Base-by-base conservation (phyloP, 257 asterid genomes). In the Salvia miltiorrhiza region DNA sequence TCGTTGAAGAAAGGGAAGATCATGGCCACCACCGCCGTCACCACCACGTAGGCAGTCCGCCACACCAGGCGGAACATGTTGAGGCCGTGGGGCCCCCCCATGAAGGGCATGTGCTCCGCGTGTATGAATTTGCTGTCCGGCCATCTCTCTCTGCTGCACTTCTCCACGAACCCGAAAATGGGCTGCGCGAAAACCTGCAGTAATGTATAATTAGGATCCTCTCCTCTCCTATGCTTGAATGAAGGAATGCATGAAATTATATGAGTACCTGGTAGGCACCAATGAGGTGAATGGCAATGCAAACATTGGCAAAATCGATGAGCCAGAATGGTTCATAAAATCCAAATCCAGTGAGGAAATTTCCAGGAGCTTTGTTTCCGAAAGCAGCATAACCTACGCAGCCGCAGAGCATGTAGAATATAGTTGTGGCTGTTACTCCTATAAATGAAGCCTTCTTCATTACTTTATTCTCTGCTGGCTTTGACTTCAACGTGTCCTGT, bases 1-100 rank as follows among this genome's bases (percentile, higher is more conserved):
- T 53, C 84, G 52, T 86, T 86, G 84, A 83, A 86, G 62, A 83
- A 86, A 0, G 92, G 92, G 73, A 86, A 83, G 58, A 83, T 79
- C 92, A 81, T 83, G 47, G 92, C 92, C 2, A 79, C 0, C 23
- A 81, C 3, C 0, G 87, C 59, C 0, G 89, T 81, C 2, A 80
- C n/a, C 4, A 83, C 33, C 1, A 86, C 92, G 50, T 83, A 86
- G 0, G 17, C 4, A 1, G 84, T 77, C 41, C 92, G 55, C 92
- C 89, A 86, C 30, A 81, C 77, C 30, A 86, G 23, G 13, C 87
- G 40, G 77, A 83, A 86, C 20, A 77, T 2, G 76, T 82, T 86
- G 67, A 86, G 1, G 69, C 53, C 1, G 65, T 9, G 76, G 0
- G 35, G 8, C 0, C 83, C n/a, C n/a, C n/a, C 83, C 0, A 45